A percentile compares a stretch with the other conserved stretches of the same genome.
Evolutionary conservation across 441 rosid species (phyloP).

Genomic region (Erysimum pusillum): DNA sequence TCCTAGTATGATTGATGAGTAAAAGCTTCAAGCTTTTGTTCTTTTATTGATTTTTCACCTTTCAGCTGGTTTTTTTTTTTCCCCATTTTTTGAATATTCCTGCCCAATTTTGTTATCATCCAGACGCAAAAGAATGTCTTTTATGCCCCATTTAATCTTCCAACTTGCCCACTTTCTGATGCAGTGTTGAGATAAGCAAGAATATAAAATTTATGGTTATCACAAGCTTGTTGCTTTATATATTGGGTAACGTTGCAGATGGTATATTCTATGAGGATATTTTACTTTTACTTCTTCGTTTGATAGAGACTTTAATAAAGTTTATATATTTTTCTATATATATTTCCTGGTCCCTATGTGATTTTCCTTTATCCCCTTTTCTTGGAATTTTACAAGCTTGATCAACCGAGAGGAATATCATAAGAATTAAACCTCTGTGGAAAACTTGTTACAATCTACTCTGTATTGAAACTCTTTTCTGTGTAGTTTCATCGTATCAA

Average conservation of each 20-base stretch:
- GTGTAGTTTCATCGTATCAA: constrained; percentile 21
- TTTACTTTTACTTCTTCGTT: constrained; percentile 29
- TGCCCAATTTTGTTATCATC: constrained; percentile 33
- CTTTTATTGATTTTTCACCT: constrained; percentile 23
- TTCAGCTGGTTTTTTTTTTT: neutral
- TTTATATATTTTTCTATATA: neutral
- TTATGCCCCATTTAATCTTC: constrained; percentile 32
- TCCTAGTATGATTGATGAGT: constrained; percentile 41
- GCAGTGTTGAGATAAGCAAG: constrained; percentile 44
- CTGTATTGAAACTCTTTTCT: constrained; percentile 17
- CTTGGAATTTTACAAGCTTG: constrained; percentile 51
- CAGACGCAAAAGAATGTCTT: constrained; percentile 34
- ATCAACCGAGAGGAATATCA: constrained; percentile 36
- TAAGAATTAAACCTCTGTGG: constrained; percentile 12
- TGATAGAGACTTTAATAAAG: constrained; percentile 44
- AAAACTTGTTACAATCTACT: constrained; percentile 33
- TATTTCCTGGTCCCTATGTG: constrained; percentile 33
- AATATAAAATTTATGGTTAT: constrained; percentile 30
- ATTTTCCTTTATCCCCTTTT: constrained; percentile 41
- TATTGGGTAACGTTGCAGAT: constrained; percentile 35
- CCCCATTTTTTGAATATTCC: constrained; percentile 35
- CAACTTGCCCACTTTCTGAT: constrained; percentile 41
- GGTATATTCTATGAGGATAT: constrained; percentile 47
- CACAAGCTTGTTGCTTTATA: constrained; percentile 42
- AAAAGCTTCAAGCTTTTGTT: constrained; percentile 41